A percentile compares a stretch with the other conserved stretches of the same genome.
These are phyloP conservation scores for Solanum paucissectum DNA, from an alignment of 257 asterid species.

Conservation along the genomic window DNA sequence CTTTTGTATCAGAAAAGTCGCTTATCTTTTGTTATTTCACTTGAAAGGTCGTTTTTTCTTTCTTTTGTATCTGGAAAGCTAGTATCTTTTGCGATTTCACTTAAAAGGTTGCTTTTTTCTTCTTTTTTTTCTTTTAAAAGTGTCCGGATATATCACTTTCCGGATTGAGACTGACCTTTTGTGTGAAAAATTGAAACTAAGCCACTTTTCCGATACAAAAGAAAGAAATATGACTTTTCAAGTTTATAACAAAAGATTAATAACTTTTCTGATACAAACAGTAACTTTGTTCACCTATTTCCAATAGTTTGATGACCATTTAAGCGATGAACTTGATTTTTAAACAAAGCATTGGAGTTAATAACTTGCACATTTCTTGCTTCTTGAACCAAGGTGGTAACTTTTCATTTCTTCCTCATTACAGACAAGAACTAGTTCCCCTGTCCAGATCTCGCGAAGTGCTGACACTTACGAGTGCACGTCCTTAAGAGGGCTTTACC, in stretches of 20 bases:
- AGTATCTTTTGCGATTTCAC: neutral
- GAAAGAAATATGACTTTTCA: neutral
- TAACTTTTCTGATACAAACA: neutral
- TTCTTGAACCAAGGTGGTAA: neutral
- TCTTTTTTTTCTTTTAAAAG: neutral
- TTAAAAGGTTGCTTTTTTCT: neutral
- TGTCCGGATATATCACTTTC: neutral
- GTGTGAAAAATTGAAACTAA: neutral
- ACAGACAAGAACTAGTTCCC: slow-evolving; percentile 94
- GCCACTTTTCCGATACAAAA: neutral
- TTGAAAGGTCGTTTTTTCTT: neutral
- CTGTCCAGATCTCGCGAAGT: slow-evolving; percentile 62
- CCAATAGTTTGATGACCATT: neutral
- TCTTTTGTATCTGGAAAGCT: neutral
- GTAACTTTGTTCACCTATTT: neutral
- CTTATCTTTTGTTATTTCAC: neutral
- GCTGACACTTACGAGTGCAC: slow-evolving; percentile 70
- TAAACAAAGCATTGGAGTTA: neutral
- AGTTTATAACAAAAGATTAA: too few species aligned
- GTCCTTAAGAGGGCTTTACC: slow-evolving; percentile 71
- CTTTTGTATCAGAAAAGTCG: neutral
- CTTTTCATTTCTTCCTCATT: neutral
- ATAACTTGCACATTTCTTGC: neutral
- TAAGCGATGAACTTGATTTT: neutral
- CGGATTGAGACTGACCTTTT: neutral